Base-by-base conservation (phyloP, 2,329 filamentous ascomycete species). In the Nannizziopsis barbatae region DNA sequence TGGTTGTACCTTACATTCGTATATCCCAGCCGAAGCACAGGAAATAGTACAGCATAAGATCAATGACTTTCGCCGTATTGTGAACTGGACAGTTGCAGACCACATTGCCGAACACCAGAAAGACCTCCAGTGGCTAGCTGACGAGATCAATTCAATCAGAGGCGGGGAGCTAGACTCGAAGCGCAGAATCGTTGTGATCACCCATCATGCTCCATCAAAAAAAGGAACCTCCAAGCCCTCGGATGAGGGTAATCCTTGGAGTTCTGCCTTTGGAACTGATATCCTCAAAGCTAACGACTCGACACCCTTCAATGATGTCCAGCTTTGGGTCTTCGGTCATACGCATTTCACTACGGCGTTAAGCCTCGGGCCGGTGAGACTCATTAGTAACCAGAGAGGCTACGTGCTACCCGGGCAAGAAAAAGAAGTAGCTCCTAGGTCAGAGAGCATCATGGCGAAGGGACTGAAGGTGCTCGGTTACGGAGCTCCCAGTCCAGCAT, bases 1-100 rank as follows among this genome's bases (percentile, higher is more conserved):
- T 2, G 76, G 76, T 7, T 77, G 74, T 54, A 77, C 75, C 2
- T 62, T 80, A 0, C 76, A 75, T 70, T 77, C 75, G 2, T 52
- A 58, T 0, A 69, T 80, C 12, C 65, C 70, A 0, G 55, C 65
- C 0, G 59, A 65, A 2, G 64, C 64, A 7, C 58, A 58, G 12
- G 55, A 57, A 0, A 56, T 66, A 2, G 70, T 79, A 14, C 40
- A 61, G 31, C 57, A 59, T 31, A 71, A 65, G 50, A 64, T 79
- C 20, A 70, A 66, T 15, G 77, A 80, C 57, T 79, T 77, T 44
- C 63, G 67, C 20, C 65, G 67, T 22, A 79, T 80, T 31, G 42
- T 57, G 9, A 62, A 59, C 11, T 80, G 76, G 76, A 70, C 64
- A 0, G 61, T 73, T 0, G 62, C 66, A 4, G 60, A 60, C n/a